These are phyloP conservation scores for Coemansia sp. DNA, from an alignment of 192 early-diverging fungal genomes.

Conservation along the genomic window DNA sequence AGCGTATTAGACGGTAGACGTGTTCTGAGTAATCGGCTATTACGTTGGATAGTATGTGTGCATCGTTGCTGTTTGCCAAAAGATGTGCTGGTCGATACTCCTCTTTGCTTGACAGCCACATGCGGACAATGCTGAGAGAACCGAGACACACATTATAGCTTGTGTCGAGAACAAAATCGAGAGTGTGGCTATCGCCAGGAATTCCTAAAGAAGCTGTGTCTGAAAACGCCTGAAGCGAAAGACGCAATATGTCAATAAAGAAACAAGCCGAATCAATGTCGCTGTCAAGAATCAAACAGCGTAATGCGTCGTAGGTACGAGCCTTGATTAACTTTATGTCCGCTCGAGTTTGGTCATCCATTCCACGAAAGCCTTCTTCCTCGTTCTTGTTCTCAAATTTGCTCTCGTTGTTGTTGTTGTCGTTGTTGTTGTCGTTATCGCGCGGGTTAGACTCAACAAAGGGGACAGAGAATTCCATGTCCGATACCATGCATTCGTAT, in stretches of 20 bases:
- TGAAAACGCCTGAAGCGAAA: slow-evolving; percentile 21
- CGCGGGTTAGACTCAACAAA: slow-evolving; percentile 1
- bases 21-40: slow-evolving; percentile 25
- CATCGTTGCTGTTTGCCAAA: not conserved
- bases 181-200: slow-evolving; percentile 6
- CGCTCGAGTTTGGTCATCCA: not conserved
- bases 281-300: slow-evolving; percentile 30
- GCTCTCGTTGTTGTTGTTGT: no score
- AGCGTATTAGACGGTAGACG: slow-evolving; percentile 25
- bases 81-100: slow-evolving; percentile 43
- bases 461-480: slow-evolving; percentile 29
- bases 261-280: slow-evolving; percentile 27
- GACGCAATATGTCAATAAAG: slow-evolving; percentile 38
- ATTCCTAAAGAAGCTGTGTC: not conserved
- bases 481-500: slow-evolving; percentile 24
- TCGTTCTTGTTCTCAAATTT: not conserved
- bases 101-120: slow-evolving; percentile 45
- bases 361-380: not conserved
- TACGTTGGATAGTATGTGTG: not conserved
- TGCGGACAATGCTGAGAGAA: slow-evolving; percentile 32
- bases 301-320: slow-evolving; percentile 29
- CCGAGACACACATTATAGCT: slow-evolving; percentile 36
- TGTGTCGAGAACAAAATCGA: slow-evolving; percentile 13
- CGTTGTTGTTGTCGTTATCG: no score
- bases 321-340: not conserved